Conservation (phyloP, 2,329 filamentous ascomycete genomes). For the Rhynchosporium secalis region DNA sequence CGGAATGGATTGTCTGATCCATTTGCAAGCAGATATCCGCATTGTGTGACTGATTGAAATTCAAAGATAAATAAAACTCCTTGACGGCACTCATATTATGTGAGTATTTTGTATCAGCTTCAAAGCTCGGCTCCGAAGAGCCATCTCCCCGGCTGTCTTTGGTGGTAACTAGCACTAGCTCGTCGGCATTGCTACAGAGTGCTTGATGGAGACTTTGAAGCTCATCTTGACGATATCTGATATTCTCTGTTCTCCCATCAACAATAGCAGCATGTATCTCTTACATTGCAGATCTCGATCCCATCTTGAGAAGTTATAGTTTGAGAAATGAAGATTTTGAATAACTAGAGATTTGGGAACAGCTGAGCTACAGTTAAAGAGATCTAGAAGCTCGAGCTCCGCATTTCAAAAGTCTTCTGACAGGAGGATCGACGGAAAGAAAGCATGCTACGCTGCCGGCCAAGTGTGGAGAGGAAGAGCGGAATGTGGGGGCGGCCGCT, state of each 20-base stretch:
- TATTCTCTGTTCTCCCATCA: constrained; percentile 47
- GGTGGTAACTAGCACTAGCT: constrained; percentile 44
- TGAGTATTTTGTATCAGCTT: constrained; percentile 46
- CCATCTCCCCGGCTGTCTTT: constrained; percentile 42
- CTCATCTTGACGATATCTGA: constrained; percentile 49
- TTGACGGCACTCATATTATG: constrained; percentile 44
- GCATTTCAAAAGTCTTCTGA: not conserved
- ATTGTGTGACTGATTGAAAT: constrained; percentile 42
- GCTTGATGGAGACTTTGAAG: constrained; percentile 46
- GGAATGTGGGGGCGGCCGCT: constrained; percentile 12
- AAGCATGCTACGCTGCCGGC: not conserved
- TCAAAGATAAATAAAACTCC: constrained; percentile 44
- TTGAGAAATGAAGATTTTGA: not conserved
- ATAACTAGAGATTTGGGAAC: not conserved
- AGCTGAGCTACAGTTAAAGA: not conserved
- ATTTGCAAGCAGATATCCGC: constrained; percentile 46
- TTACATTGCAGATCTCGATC: constrained; percentile 28
- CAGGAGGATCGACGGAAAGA: not conserved
- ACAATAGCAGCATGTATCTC: constrained; percentile 42
- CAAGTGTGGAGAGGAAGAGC: not conserved
- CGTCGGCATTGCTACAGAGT: constrained; percentile 41
- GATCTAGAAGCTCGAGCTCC: not conserved
- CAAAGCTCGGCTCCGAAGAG: constrained; percentile 23
- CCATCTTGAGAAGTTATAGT: not conserved
- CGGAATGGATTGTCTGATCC: constrained; percentile 42